Percentiles rank a stretch among this genome's conserved stretches.
Evolutionary conservation across 1,284 basidiomycete genomes (phyloP).

Genomic region (Laetiporus sulphureus): DNA sequence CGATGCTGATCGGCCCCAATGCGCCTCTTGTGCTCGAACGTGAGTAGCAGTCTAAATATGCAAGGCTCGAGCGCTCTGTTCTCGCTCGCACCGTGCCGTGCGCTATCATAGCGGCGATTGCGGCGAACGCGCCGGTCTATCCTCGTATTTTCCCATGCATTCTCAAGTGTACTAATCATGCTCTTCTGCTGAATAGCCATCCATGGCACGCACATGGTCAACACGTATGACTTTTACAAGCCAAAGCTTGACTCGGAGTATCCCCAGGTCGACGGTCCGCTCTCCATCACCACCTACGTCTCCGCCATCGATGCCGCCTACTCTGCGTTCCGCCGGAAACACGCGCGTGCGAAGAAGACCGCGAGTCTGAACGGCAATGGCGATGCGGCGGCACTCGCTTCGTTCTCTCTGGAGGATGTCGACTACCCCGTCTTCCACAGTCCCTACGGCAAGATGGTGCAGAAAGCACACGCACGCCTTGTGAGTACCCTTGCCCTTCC

Average conservation of each 20-base stretch:
- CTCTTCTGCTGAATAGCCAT: slow-evolving; percentile 53
- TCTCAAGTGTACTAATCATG: slow-evolving; percentile 2
- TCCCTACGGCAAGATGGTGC: slow-evolving; percentile 97
- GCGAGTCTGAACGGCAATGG: slow-evolving; percentile 34
- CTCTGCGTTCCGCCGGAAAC: slow-evolving; percentile 81
- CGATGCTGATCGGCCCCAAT: slow-evolving; percentile 93
- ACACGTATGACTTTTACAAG: slow-evolving; percentile 99
- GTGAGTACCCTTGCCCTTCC: slow-evolving; percentile 19
- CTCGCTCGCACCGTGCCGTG: slow-evolving; percentile 2
- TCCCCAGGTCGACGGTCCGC: slow-evolving; percentile 95
- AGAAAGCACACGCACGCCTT: slow-evolving; percentile 94
- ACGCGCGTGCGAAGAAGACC: slow-evolving; percentile 57
- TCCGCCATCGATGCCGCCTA: slow-evolving; percentile 92
- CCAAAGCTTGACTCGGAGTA: slow-evolving; percentile 91
- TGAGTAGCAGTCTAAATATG: slow-evolving; percentile 39
- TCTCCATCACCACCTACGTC: slow-evolving; percentile 94
- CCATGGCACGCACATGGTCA: slow-evolving; percentile 96
- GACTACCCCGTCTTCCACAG: slow-evolving; percentile 92
- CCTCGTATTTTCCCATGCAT: too few relatives aligned
- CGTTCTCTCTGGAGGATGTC: slow-evolving; percentile 72
- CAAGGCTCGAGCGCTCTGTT: background rate
- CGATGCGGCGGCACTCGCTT: slow-evolving; percentile 30
- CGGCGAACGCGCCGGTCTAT: too few relatives aligned
- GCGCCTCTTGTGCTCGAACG: slow-evolving; percentile 94
- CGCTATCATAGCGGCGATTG: too few relatives aligned